phyloP scores from a whole-genome alignment of 73 alveolate genomes.

The Paramecium tetraurelia region DNA sequence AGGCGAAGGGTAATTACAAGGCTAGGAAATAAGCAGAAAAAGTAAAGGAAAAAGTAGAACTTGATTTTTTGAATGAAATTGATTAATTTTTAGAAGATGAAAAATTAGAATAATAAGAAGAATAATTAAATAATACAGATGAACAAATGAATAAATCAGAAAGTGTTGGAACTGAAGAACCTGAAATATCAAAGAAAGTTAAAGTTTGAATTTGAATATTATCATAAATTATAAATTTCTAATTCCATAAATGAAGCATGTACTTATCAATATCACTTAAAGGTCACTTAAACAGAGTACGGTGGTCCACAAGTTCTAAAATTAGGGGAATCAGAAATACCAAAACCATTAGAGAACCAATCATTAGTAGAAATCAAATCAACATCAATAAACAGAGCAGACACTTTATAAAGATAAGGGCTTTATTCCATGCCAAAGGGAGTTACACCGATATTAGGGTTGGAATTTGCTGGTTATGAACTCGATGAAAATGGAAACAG shows the following conservation, averaged over 20 bases:
- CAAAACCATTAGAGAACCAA: neutral
- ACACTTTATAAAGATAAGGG: constrained; percentile 75
- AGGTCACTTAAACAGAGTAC: neutral
- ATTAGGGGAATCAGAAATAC: neutral
- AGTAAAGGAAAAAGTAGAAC: neutral
- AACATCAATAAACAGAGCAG: constrained; percentile 86
- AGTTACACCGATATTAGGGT: constrained; percentile 70
- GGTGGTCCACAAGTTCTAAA: neutral
- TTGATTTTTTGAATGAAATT: neutral
- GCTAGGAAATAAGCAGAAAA: neutral
- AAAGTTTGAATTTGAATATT: neutral
- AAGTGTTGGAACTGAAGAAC: neutral
- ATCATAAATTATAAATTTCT: neutral
- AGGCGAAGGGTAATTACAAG: neutral
- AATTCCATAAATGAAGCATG: neutral
- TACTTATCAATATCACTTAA: neutral
- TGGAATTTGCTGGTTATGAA: constrained; percentile 76
- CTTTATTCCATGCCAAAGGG: constrained; percentile 79
- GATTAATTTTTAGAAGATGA: neutral
- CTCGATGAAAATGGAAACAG: neutral
- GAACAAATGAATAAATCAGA: neutral
- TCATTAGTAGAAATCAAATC: constrained; percentile 67
- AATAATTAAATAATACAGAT: neutral
- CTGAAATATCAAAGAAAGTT: neutral
- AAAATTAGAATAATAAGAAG: neutral